Conservation (phyloP, 2,329 filamentous ascomycete genomes). For the Cercospora nicotianae region DNA sequence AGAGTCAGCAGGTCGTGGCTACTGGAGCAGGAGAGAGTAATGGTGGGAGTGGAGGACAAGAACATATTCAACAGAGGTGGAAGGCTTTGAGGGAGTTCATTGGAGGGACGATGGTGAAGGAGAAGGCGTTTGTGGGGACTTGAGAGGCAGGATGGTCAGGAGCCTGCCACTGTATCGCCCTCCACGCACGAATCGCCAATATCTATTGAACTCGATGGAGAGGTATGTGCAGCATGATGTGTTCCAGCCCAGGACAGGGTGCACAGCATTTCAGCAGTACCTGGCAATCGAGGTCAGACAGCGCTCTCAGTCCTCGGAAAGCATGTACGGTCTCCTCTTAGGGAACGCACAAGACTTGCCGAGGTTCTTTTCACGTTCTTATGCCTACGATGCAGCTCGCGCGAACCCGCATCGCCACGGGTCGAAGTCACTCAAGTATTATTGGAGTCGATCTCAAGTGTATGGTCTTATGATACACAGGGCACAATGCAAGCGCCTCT, state of each 20-base stretch:
- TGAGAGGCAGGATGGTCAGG: conserved; percentile 11
- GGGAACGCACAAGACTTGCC: background rate
- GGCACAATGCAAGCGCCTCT: background rate
- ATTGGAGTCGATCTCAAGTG: background rate
- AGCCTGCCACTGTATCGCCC: background rate
- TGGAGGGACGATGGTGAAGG: conserved; percentile 83
- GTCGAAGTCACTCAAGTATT: background rate
- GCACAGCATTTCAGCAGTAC: background rate
- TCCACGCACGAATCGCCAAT: too few species aligned
- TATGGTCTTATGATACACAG: background rate
- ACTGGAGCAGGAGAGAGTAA: conserved; percentile 26
- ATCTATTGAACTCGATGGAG: too few species aligned
- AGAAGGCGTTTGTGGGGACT: conserved; percentile 63
- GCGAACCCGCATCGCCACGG: background rate
- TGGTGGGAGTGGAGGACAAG: background rate
- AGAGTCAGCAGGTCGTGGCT: conserved; percentile 23
- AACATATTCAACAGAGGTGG: conserved; percentile 64
- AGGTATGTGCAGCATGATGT: too few species aligned
- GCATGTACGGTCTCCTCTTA: background rate
- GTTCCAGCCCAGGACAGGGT: background rate
- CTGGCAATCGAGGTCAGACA: background rate
- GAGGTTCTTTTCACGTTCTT: background rate
- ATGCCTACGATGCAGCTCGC: background rate
- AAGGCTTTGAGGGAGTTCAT: conserved; percentile 82
- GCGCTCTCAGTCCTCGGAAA: background rate